These are phyloP conservation scores for Ogataea nitratoaversa DNA, from an alignment of 805 yeast genomes.

Conservation along the genomic window DNA sequence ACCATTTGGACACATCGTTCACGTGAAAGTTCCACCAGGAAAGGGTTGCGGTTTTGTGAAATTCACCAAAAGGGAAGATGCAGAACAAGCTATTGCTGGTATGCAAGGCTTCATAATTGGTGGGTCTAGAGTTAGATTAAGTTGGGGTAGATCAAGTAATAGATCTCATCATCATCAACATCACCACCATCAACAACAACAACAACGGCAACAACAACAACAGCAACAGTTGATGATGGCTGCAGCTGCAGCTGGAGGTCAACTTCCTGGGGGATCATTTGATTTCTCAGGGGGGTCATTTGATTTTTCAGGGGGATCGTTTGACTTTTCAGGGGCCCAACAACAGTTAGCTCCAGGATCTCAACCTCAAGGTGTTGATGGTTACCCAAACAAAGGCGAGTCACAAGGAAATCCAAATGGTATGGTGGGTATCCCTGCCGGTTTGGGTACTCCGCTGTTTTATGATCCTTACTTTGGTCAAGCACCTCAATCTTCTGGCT, in stretches of 20 bases:
- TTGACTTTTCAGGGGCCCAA: conserved; percentile 20
- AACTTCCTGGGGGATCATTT: conserved; percentile 14
- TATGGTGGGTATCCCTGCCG: conserved; percentile 25
- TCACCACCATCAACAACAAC: conserved; percentile 12
- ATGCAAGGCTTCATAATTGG: conserved; percentile 77
- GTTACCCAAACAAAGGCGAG: conserved; percentile 13
- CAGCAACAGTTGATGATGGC: conserved; percentile 13
- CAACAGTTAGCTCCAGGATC: conserved; percentile 11
- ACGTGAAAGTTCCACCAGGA: conserved; percentile 72
- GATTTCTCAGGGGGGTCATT: conserved; percentile 21
- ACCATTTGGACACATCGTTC: conserved; percentile 68
- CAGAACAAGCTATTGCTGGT: conserved; percentile 71
- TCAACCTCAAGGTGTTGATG: conserved; percentile 16
- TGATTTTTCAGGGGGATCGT: conserved; percentile 22
- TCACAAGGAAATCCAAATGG: conserved; percentile 21
- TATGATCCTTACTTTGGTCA: conserved; percentile 31
- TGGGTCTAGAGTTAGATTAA: conserved; percentile 67
- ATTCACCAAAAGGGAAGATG: conserved; percentile 62
- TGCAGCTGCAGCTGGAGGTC: conserved; percentile 1
- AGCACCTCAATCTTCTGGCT: conserved; percentile 11
- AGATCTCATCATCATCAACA: conserved; percentile 14
- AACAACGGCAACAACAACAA: conserved; percentile 9
- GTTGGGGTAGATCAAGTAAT: conserved; percentile 63
- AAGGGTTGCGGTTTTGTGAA: conserved; percentile 79
- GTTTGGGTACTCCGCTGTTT: conserved; percentile 28